Evolutionary conservation across 2,329 filamentous ascomycete genomes (phyloP), one percentile per base, ranked within the genome.

Genomic region (Tolypocladium tropicale): DNA sequence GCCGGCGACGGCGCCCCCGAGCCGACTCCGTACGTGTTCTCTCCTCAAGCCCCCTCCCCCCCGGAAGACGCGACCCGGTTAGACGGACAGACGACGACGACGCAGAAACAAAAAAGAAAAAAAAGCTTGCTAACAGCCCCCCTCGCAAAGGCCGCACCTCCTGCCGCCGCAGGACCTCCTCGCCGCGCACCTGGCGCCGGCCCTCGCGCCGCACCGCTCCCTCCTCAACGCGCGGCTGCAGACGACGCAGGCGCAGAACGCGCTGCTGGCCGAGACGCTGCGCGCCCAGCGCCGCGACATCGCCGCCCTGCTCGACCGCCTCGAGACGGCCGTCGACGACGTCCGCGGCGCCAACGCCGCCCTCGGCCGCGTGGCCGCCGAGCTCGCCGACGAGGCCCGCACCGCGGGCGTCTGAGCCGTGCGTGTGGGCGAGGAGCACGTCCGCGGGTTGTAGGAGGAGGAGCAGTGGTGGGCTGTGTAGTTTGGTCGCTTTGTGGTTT

Each of bases 141-240:
- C n/a, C n/a, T n/a, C n/a, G n/a, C n/a, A n/a, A n/a, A n/a, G 78
- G 32, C 82, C 82, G 2, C 82, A 86, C 62, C 74, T 78, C 33
- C 75, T 84, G 1, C 78, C 82, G 75, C 75, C 83, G 0, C 65
- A 72, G 4, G 68, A 73, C 4, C 71, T 86, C 41, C 71, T 84
- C 25, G 68, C 73, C 18, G 82, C 82, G 2, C 82, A 85, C 66
- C 70, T 84, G 28, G 67, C 72, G 6, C 79, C 81, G 0, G 73
- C 79, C 53, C 74, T 84, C 5, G 71, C 73, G 3, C 69, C 75
- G 18, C 80, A 84, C 64, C 78, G 78, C 55, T 76, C 76, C 2
- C 77, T 78, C 61, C 76, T 86, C 58, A 82, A 81, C 64, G 80
- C 80, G 10, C 74, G 72, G 51, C 71, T 86, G 36, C 78, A 81